These are phyloP conservation scores for Tuber melanosporum DNA, from an alignment of 495 filamentous ascomycete species.

Conservation along the genomic window DNA sequence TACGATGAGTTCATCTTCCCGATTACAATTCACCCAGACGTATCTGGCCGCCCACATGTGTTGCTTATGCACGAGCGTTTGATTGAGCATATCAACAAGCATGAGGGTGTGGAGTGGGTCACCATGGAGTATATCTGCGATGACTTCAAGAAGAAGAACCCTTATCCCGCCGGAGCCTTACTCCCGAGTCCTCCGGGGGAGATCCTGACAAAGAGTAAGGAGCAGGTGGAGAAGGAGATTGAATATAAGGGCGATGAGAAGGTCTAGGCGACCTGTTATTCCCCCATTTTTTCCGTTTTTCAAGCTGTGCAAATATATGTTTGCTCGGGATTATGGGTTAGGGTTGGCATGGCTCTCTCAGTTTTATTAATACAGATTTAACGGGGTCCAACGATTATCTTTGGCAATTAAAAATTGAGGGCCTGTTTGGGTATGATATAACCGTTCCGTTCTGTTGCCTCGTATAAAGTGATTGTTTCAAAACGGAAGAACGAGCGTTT, in stretches of 20 bases:
- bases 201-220: slow-evolving; percentile 49
- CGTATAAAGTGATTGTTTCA: too few species aligned
- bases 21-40: slow-evolving; percentile 65
- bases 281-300: background rate
- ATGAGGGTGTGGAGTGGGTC: slow-evolving; percentile 69
- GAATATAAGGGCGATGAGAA: background rate
- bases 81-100: slow-evolving; percentile 66
- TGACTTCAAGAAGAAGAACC: slow-evolving; percentile 63
- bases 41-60: slow-evolving; percentile 60
- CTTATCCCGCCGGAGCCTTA: slow-evolving; percentile 57
- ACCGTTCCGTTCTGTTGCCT: too few species aligned
- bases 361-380: background rate
- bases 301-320: background rate
- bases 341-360: background rate
- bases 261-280: background rate
- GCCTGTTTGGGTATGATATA: too few species aligned
- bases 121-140: slow-evolving; percentile 65
- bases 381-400: background rate
- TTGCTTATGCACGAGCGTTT: slow-evolving; percentile 61
- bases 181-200: slow-evolving; percentile 58
- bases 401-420: background rate
- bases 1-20: slow-evolving; percentile 67
- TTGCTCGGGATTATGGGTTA: background rate
- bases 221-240: slow-evolving; percentile 8
- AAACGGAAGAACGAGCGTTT: too few species aligned